Percentiles rank a stretch among this genome's conserved stretches.
These are phyloP conservation scores for Ganoderma leucocontextum DNA, from an alignment of 1,284 basidiomycete genomes.

Conservation along the genomic window DNA sequence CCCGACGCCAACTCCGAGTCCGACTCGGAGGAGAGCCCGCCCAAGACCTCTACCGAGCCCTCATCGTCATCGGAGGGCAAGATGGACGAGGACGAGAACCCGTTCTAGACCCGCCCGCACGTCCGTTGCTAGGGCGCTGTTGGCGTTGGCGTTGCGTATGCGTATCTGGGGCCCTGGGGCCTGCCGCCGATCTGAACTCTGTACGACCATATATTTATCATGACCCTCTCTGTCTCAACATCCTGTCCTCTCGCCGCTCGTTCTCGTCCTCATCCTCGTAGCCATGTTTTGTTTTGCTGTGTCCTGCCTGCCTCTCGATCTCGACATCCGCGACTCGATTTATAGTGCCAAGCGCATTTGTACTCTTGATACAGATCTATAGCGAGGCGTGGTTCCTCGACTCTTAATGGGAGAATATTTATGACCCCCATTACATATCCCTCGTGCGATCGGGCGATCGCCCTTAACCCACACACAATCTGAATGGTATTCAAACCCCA, in stretches of 20 bases:
- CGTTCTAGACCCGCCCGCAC: conserved; percentile 36
- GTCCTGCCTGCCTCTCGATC: conserved; percentile 9
- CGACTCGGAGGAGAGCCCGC: conserved; percentile 34
- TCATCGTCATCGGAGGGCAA: conserved; percentile 29
- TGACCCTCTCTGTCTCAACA: conserved; percentile 18
- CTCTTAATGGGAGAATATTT: conserved; percentile 17
- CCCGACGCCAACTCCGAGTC: conserved; percentile 43
- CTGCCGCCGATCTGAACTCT: conserved; percentile 32
- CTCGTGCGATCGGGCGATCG: background rate
- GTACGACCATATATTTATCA: conserved; percentile 33
- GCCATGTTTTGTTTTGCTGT: conserved; percentile 36
- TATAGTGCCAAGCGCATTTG: conserved; percentile 33
- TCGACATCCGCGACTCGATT: conserved; percentile 30
- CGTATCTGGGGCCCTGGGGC: conserved; percentile 14
- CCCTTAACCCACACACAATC: background rate
- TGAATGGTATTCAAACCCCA: background rate
- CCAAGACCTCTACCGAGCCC: conserved; percentile 44
- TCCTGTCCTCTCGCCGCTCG: conserved; percentile 26
- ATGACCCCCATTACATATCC: background rate
- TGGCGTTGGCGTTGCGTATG: conserved; percentile 5
- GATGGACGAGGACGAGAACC: conserved; percentile 44
- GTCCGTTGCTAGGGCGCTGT: background rate
- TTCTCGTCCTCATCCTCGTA: conserved; percentile 8
- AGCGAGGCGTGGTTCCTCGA: conserved; percentile 33
- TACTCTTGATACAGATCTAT: conserved; percentile 29